Evolutionary conservation across 1,139 yeast species (phyloP).

Genomic region (Chernovozyma aurita): DNA sequence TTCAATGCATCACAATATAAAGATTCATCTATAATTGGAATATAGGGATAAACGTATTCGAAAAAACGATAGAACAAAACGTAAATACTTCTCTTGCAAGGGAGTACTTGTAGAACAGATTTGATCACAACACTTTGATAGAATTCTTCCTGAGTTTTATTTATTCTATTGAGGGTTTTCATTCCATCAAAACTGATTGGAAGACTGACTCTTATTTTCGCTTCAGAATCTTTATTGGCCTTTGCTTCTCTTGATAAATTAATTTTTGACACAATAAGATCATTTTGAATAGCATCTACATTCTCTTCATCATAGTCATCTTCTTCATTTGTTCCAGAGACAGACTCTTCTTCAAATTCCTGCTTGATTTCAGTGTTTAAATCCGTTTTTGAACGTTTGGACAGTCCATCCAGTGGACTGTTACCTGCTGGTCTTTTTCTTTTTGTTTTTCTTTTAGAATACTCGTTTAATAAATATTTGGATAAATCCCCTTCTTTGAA

Average conservation of each 20-base stretch:
- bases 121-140: constrained; percentile 25
- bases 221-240: constrained; percentile 2
- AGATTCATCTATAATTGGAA: constrained; percentile 34
- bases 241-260: constrained; percentile 5
- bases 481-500: constrained; percentile 35
- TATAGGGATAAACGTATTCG: constrained; percentile 38
- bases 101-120: constrained; percentile 28
- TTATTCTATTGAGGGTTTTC: constrained; percentile 15
- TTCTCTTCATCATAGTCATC: constrained; percentile 11
- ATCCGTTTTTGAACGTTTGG: neutral
- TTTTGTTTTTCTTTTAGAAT: constrained; percentile 11
- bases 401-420: neutral
- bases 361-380: neutral
- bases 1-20: constrained; percentile 23
- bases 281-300: constrained; percentile 4
- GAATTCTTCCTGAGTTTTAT: constrained; percentile 19
- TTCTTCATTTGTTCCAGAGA: constrained; percentile 8
- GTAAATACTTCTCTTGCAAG: constrained; percentile 23
- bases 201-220: constrained; percentile 4
- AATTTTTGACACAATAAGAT: constrained; percentile 6
- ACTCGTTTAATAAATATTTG: constrained; percentile 24
- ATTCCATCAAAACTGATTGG: constrained; percentile 19
- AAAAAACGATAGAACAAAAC: constrained; percentile 34
- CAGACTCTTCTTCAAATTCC: constrained; percentile 6
- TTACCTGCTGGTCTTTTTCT: neutral